phyloP scores from a whole-genome alignment of 2,329 filamentous ascomycete species.

The Raffaelea deltoideospora region DNA sequence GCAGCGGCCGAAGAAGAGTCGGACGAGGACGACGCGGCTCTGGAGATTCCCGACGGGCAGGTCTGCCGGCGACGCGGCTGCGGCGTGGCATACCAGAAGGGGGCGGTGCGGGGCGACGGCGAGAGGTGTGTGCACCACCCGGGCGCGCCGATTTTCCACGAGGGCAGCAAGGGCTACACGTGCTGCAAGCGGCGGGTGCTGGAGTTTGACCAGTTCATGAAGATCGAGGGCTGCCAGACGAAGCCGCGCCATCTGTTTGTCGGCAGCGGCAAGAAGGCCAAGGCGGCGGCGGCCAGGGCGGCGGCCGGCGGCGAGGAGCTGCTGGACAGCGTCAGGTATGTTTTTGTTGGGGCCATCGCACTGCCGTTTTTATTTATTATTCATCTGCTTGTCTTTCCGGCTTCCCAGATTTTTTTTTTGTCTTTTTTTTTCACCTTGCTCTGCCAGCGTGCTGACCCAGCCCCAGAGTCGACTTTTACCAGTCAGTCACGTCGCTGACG shows the following conservation, averaged over 20 bases:
- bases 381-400: neutral
- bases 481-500: conserved; percentile 72
- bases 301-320: conserved; percentile 49
- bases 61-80: conserved; percentile 70
- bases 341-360: too few species aligned
- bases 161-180: conserved; percentile 93
- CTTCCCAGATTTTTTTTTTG: neutral
- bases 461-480: conserved; percentile 84
- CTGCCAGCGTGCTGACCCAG: neutral
- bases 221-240: conserved; percentile 78
- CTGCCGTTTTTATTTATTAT: neutral
- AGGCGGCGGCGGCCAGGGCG: conserved; percentile 25
- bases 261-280: conserved; percentile 53
- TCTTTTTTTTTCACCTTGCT: neutral
- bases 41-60: conserved; percentile 58
- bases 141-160: conserved; percentile 84
- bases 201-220: conserved; percentile 97
- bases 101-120: conserved; percentile 38
- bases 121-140: conserved; percentile 84
- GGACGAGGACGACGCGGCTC: conserved; percentile 69
- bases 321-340: conserved; percentile 61
- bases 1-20: conserved; percentile 57
- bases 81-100: conserved; percentile 47
- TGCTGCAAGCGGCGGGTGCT: conserved; percentile 93
- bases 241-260: conserved; percentile 76